Percentiles rank a stretch among this genome's conserved stretches.
Evolutionary conservation across 2,329 filamentous ascomycete genomes (phyloP).

Genomic region (Ophiocordyceps unilateralis): DNA sequence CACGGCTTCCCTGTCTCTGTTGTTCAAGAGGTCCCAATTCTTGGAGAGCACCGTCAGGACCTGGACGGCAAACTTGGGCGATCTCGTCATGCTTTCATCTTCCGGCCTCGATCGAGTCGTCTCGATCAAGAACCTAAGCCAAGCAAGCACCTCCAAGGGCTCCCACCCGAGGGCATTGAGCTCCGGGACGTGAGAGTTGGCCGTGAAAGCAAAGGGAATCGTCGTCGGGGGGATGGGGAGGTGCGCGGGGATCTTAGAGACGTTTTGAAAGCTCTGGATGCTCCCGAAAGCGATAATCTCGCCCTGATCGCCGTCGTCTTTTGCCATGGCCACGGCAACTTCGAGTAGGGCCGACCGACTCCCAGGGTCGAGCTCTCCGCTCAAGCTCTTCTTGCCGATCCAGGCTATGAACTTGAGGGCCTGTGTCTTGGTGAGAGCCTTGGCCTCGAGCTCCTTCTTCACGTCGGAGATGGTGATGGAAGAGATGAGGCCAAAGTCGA

Average conservation of each 20-base stretch:
- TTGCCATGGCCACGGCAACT: constrained; percentile 59
- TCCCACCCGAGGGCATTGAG: constrained; percentile 74
- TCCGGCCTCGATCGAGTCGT: constrained; percentile 40
- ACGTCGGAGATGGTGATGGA: constrained; percentile 81
- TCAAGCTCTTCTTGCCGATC: constrained; percentile 55
- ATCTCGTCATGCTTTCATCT: constrained; percentile 53
- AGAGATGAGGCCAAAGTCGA: constrained; percentile 71
- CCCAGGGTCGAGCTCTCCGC: constrained; percentile 52
- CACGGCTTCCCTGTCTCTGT: constrained; percentile 47
- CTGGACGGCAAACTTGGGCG: constrained; percentile 56
- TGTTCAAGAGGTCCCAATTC: constrained; percentile 68
- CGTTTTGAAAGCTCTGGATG: constrained; percentile 58
- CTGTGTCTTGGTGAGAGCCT: constrained; percentile 64
- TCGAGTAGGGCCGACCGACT: constrained; percentile 57
- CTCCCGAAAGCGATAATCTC: constrained; percentile 61
- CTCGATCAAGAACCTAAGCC: constrained; percentile 68
- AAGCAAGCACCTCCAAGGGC: constrained; percentile 67
- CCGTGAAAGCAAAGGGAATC: constrained; percentile 72
- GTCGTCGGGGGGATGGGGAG: constrained; percentile 68
- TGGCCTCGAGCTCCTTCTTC: constrained; percentile 62
- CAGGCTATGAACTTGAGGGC: constrained; percentile 71
- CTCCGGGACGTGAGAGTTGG: constrained; percentile 45
- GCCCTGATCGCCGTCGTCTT: constrained; percentile 41
- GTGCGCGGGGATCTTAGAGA: constrained; percentile 63
- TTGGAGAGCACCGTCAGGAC: constrained; percentile 72